Conservation (phyloP, 768 basidiomycete genomes). For the Hirschioporus abietinus region DNA sequence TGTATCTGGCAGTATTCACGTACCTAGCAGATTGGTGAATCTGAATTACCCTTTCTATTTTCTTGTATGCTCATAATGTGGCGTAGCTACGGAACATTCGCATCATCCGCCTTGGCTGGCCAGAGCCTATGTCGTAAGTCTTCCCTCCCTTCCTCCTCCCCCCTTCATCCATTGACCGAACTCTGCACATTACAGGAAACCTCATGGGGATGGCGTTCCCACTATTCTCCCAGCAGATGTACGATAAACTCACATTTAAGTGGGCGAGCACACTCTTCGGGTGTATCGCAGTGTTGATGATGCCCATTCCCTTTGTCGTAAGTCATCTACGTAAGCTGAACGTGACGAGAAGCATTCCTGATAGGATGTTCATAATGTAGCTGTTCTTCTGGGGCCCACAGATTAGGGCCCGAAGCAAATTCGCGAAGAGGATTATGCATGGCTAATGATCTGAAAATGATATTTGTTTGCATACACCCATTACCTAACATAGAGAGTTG, state of each 20-base stretch:
- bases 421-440: conserved; percentile 14
- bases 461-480: not conserved
- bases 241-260: conserved; percentile 44
- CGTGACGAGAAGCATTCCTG: not conserved
- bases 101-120: conserved; percentile 64
- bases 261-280: conserved; percentile 60
- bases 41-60: conserved; percentile 13
- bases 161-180: not conserved
- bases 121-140: conserved; percentile 54
- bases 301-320: conserved; percentile 54
- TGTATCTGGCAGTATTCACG: conserved; percentile 55
- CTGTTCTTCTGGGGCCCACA: conserved; percentile 26
- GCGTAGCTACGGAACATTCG: conserved; percentile 50
- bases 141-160: not conserved
- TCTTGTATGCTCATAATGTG: not conserved
- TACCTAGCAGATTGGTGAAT: conserved; percentile 59
- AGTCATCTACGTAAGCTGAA: conserved; percentile 15
- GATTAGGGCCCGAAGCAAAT: conserved; percentile 27
- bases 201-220: conserved; percentile 50
- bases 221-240: conserved; percentile 59
- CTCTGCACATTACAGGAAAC: conserved; percentile 33
- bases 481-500: not conserved
- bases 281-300: conserved; percentile 44
- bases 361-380: conserved; percentile 11
- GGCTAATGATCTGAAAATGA: not conserved